A percentile compares a stretch with the other conserved stretches of the same genome.
Evolutionary conservation across 2,329 filamentous ascomycete species (phyloP).

Genomic region (Diplodia sapinea): DNA sequence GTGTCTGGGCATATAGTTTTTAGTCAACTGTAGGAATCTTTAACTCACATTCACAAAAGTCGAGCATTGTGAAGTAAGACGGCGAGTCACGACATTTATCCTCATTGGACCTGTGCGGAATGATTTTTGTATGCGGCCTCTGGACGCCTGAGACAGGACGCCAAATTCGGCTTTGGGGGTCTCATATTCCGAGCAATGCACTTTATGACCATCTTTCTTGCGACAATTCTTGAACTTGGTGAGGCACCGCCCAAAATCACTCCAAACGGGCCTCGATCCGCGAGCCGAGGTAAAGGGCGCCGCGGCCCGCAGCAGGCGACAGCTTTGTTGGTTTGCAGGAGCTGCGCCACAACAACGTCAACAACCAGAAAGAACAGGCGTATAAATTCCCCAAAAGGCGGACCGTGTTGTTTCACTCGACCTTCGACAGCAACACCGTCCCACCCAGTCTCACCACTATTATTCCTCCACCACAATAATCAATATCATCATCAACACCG

Average conservation of each 20-base stretch:
- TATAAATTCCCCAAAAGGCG: background rate
- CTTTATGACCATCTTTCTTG: background rate
- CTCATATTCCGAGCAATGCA: background rate
- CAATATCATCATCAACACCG: no score
- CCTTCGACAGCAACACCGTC: no score
- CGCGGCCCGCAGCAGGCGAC: background rate
- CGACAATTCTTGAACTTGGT: no score
- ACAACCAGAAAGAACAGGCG: background rate
- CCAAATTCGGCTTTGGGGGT: background rate
- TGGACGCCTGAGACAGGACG: background rate
- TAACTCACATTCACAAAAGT: background rate
- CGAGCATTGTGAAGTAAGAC: background rate
- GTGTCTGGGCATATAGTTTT: background rate
- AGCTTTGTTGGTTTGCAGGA: background rate
- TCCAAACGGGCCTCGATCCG: background rate
- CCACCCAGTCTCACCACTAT: no score
- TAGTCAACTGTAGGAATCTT: background rate
- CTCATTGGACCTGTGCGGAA: background rate
- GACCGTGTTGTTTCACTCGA: background rate
- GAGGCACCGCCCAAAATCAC: background rate
- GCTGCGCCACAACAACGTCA: background rate
- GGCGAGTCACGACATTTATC: no score
- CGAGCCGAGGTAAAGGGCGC: conserved; percentile 13
- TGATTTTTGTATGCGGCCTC: background rate
- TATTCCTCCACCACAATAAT: no score